Base-by-base conservation (phyloP, 257 asterid species). In the Hygrophila difformis region DNA sequence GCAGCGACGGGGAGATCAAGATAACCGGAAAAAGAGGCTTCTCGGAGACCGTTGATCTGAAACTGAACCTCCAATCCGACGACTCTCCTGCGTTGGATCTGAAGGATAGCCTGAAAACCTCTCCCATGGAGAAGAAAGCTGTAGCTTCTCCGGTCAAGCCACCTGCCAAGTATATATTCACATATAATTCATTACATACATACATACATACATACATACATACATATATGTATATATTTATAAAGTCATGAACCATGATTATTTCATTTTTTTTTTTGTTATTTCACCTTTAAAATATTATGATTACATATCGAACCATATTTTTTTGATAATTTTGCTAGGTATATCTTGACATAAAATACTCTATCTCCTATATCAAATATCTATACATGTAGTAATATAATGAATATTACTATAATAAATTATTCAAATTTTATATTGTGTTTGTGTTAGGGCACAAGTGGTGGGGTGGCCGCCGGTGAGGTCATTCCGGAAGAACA, bases 401-500 rank as follows among this genome's bases (percentile, higher is more conserved):
- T n/a, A n/a, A n/a, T n/a, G n/a, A n/a, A n/a, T n/a, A n/a, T n/a
- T n/a, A n/a, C n/a, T n/a, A n/a, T n/a, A n/a, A n/a, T n/a, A n/a
- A n/a, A n/a, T n/a, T n/a, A n/a, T n/a, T n/a, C n/a, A n/a, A n/a
- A n/a, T n/a, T n/a, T n/a, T n/a, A n/a, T n/a, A n/a, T n/a, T n/a
- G n/a, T 33, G 3, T 33, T 4, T 10, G 2, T 47, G 1, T n/a
- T 40, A 86, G 96, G 80, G 82, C 94, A 54, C 96, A 82, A 61
- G 79, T 86, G 67, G 96, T 86, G 42, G 96, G 96, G 31, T 86
- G 96, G 96, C 96, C 96, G 5, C 96, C 96, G 7, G 81, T 86
- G 36, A 74, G 94, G 31, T 76, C 93, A 0, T 79, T 68, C 63
- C 78, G 96, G 6, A 86, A 86, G 86, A 86, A 79, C 66, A 59